phyloP scores from a whole-genome alignment of 768 basidiomycete species.

The Exidia glandulosa region DNA sequence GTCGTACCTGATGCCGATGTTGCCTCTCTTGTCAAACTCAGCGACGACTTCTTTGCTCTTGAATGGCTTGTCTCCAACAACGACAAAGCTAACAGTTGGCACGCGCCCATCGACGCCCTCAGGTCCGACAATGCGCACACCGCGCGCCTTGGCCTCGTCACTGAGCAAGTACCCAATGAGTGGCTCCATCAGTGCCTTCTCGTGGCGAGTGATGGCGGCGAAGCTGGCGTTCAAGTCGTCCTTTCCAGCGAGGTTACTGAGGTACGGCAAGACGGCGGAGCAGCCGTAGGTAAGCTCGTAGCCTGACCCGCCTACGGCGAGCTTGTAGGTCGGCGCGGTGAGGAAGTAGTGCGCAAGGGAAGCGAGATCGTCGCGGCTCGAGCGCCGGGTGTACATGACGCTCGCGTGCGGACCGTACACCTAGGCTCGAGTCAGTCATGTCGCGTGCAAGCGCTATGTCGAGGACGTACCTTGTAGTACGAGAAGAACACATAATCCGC shows the following conservation, averaged over 20 bases:
- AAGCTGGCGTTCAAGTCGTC: constrained; percentile 9
- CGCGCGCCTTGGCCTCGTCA: constrained; percentile 37
- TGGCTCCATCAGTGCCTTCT: constrained; percentile 43
- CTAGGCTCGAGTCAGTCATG: constrained; percentile 22
- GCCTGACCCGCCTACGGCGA: constrained; percentile 64
- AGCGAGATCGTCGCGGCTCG: constrained; percentile 41
- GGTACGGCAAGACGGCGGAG: constrained; percentile 51
- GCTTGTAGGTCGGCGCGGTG: constrained; percentile 35
- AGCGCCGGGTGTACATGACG: constrained; percentile 46
- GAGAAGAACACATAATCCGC: constrained; percentile 64
- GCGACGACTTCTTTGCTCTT: constrained; percentile 54
- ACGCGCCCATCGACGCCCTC: constrained; percentile 33
- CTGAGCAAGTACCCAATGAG: constrained; percentile 46
- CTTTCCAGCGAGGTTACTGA: constrained; percentile 24
- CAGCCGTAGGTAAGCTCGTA: constrained; percentile 59
- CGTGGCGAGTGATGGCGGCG: constrained; percentile 41
- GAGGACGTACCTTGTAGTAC: constrained; percentile 53
- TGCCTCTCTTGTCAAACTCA: constrained; percentile 50
- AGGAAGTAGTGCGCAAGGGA: constrained; percentile 67
- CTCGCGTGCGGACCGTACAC: constrained; percentile 68
- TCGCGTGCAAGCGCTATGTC: background rate
- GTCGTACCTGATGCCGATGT: constrained; percentile 30
- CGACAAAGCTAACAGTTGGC: constrained; percentile 65
- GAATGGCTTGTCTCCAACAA: constrained; percentile 44
- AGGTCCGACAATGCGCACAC: constrained; percentile 59